These are phyloP conservation scores for Macrolepiota fuliginosa DNA, from an alignment of 768 basidiomycete species.

Conservation along the genomic window DNA sequence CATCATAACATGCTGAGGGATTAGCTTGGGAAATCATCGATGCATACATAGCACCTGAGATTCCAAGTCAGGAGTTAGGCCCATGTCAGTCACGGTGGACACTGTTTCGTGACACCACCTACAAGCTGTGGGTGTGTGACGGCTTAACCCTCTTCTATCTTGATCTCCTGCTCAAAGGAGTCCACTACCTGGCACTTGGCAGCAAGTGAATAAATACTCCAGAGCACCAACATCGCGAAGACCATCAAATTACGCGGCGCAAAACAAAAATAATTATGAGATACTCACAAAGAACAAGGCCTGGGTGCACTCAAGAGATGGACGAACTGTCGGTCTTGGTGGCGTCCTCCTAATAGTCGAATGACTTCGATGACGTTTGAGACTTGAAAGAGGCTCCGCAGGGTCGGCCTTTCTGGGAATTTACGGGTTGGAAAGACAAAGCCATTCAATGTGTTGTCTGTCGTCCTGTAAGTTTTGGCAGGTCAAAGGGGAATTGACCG, in stretches of 20 bases:
- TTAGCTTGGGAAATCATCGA: background rate
- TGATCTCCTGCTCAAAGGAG: background rate
- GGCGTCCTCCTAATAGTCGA: background rate
- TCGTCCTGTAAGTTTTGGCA: too few species aligned
- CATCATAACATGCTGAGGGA: background rate
- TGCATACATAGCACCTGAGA: background rate
- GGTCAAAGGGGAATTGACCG: background rate
- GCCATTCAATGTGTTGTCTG: too few species aligned
- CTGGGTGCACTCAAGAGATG: background rate
- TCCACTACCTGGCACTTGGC: background rate
- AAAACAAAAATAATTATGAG: background rate
- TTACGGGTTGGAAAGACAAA: background rate
- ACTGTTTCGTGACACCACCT: background rate
- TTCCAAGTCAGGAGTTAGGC: background rate
- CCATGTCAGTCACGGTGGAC: background rate
- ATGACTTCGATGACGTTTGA: background rate
- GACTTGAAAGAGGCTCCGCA: background rate
- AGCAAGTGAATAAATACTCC: background rate
- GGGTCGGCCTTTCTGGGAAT: background rate
- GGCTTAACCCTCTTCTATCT: background rate
- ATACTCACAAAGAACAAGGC: background rate
- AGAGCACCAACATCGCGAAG: background rate
- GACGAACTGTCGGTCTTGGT: background rate
- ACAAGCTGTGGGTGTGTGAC: background rate
- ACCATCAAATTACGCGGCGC: slow-evolving; percentile 4